Conservation (phyloP, 371 early-diverging fungal species). For the Saksenaea vasiformis region DNA sequence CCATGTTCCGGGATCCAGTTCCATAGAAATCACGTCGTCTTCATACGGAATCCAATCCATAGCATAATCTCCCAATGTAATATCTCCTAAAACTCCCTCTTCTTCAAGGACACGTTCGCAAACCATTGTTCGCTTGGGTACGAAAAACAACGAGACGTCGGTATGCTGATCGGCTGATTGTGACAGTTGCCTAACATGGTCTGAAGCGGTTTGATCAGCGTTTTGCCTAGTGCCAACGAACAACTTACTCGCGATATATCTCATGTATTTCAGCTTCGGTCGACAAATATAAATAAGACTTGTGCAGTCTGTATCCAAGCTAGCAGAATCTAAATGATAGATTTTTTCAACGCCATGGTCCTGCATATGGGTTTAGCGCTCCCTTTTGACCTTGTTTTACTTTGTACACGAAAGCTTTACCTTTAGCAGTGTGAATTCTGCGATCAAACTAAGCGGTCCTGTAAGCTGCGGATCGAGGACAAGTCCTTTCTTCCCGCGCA, state of each 20-base stretch:
- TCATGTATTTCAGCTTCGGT: conserved; percentile 78
- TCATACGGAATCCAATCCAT: conserved; percentile 92
- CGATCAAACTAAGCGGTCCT: conserved; percentile 83
- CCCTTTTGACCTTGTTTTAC: background rate
- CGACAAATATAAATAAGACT: conserved; percentile 83
- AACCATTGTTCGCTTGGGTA: conserved; percentile 84
- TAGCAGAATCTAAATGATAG: conserved; percentile 72
- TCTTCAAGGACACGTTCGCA: conserved; percentile 91
- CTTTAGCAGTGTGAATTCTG: conserved; percentile 84
- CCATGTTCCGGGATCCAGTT: conserved; percentile 75
- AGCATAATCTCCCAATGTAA: conserved; percentile 83
- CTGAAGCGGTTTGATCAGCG: too few species aligned
- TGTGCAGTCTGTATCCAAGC: conserved; percentile 67
- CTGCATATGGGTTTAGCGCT: conserved; percentile 31
- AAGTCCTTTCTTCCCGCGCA: conserved; percentile 86
- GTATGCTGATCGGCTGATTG: conserved; percentile 23
- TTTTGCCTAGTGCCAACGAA: too few species aligned
- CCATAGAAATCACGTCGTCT: conserved; percentile 88
- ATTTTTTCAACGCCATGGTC: conserved; percentile 96
- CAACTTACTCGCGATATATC: conserved; percentile 80
- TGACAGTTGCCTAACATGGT: conserved; percentile 44
- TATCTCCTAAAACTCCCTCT: conserved; percentile 86
- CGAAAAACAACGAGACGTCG: conserved; percentile 81
- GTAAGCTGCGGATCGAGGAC: conserved; percentile 85
- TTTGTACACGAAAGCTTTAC: conserved; percentile 34